phyloP scores from a whole-genome alignment of 148 eudicot genomes.

The Agrostemma githago region DNA sequence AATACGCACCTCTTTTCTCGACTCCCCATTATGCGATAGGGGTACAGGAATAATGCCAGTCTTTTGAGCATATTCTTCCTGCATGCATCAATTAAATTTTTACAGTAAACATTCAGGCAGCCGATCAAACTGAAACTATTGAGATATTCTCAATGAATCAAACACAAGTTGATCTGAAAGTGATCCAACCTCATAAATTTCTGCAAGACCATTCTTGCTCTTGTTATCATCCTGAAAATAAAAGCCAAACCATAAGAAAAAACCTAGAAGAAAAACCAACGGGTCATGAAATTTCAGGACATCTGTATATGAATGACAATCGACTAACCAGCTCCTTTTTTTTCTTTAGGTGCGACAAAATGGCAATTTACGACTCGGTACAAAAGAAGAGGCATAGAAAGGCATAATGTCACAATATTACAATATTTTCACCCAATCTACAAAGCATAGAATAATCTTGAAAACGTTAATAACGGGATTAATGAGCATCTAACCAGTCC shows the following conservation, averaged over 20 bases:
- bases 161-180: slow-evolving; percentile 1
- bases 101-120: neutral
- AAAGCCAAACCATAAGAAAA: neutral
- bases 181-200: slow-evolving; percentile 70
- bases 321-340: slow-evolving; percentile 63
- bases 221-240: slow-evolving; percentile 81
- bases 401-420: too few relatives aligned
- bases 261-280: neutral
- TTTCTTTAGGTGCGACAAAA: slow-evolving; percentile 57
- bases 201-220: slow-evolving; percentile 96
- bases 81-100: slow-evolving; percentile 22
- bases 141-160: neutral
- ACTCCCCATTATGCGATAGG: slow-evolving; percentile 61
- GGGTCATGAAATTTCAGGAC: neutral
- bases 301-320: slow-evolving; percentile 3
- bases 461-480: too few relatives aligned
- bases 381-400: too few relatives aligned
- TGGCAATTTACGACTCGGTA: slow-evolving; percentile 37
- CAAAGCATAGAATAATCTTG: too few relatives aligned
- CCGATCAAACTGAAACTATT: neutral
- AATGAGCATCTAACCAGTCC: too few relatives aligned
- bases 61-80: slow-evolving; percentile 90
- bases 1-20: slow-evolving; percentile 57
- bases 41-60: slow-evolving; percentile 66
- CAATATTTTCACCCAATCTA: too few relatives aligned